phyloP scores from a whole-genome alignment of 805 yeast genomes.

The Metschnikowia koreensis region DNA sequence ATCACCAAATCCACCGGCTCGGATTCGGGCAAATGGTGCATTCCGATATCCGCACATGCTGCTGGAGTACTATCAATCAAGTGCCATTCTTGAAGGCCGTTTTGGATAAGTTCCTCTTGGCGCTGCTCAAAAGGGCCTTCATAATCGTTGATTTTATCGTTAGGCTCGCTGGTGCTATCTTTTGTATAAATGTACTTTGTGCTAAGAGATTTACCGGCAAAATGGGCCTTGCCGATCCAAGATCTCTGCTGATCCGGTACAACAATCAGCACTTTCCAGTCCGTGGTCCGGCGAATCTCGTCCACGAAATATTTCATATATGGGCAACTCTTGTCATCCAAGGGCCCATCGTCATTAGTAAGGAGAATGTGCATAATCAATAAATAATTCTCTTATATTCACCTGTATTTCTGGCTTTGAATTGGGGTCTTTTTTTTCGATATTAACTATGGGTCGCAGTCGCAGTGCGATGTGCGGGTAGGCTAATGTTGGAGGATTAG shows the following conservation, averaged over 20 bases:
- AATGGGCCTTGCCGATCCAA: slow-evolving; percentile 98
- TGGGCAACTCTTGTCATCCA: slow-evolving; percentile 75
- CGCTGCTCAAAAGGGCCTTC: slow-evolving; percentile 67
- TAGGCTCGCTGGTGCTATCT: slow-evolving; percentile 43
- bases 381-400: too few species aligned
- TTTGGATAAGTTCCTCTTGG: slow-evolving; percentile 33
- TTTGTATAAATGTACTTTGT: slow-evolving; percentile 63
- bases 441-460: too few species aligned
- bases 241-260: slow-evolving; percentile 86
- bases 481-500: too few species aligned
- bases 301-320: slow-evolving; percentile 80
- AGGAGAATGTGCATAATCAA: slow-evolving; percentile 50
- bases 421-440: too few species aligned
- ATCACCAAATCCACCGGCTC: slow-evolving; percentile 75
- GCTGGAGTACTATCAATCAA: slow-evolving; percentile 94
- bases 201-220: slow-evolving; percentile 68
- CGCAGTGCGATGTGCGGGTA: too few species aligned
- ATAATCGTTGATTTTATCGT: slow-evolving; percentile 41
- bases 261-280: slow-evolving; percentile 83
- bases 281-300: slow-evolving; percentile 58
- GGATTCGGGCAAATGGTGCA: slow-evolving; percentile 59
- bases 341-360: slow-evolving; percentile 97
- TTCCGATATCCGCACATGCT: slow-evolving; percentile 87
- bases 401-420: too few species aligned
- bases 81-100: slow-evolving; percentile 73